Evolutionary conservation across 768 basidiomycete genomes (phyloP), one percentile per base, ranked within the genome.

Genomic region (Kwoniella sp.): DNA sequence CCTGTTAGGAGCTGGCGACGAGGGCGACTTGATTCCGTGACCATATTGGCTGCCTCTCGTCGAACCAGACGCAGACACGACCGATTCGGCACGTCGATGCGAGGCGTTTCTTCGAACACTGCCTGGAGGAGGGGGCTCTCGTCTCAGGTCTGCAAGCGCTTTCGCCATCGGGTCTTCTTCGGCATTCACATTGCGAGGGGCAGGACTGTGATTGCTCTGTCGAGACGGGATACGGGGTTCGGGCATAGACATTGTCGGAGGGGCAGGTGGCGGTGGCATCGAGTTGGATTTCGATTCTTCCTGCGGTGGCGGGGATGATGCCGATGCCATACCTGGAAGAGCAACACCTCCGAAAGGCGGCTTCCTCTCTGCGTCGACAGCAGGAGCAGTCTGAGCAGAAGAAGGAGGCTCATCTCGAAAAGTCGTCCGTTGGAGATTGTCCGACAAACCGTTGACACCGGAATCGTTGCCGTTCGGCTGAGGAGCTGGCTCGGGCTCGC

Each of bases 131-230:
- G 78, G 79, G 0, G 79, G 77, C 53, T 82, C 77, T 50, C 71
- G 65, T 48, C 80, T 66, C 12, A 82, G 74, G 30, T 79, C 78
- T 20, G 77, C 82, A 63, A 84, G 71, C 29, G 82, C 81, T 57
- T 78, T 76, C 17, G 82, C 82, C 73, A 84, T 80, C 0, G 83
- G 83, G 58, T 83, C 83, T 17, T 78, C 78, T 23, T 81, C 81
- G 56, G 80, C 79, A 20, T 78, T 74, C 17, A 79, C 61, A 28
- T 61, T 55, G 7, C 66, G 59, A 29, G 71, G 65, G 5, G 71
- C 61, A 26, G 71, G 66, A 5, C 68, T 61, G 34, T 47, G 29
- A 22, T 47, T 52, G 29, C 72, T 60, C 48, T 75, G 74, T 37
- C 74, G 68, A 41, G 74, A 73, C 15, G 74, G 72, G 20, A 75